Evolutionary conservation across 495 filamentous ascomycete species (phyloP), one percentile per base, ranked within the genome.

Genomic region (Hapsidospora chrysogenum): DNA sequence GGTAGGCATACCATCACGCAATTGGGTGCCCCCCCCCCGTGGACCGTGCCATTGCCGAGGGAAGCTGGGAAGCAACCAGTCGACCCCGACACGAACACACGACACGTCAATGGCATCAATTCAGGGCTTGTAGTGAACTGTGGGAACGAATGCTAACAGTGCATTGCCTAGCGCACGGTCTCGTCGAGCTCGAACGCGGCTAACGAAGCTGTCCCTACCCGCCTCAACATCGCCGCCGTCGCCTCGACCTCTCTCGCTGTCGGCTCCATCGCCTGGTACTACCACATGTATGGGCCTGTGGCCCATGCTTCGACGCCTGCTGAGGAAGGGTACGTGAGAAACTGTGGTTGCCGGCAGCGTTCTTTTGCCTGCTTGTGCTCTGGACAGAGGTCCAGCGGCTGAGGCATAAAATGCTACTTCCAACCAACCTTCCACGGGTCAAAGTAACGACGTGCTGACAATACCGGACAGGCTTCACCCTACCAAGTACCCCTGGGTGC

Each of bases 401-500:
- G 15, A 36, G 26, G 21, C 10, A 40, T 33, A 45, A 29, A 36
- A 15, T 36, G 18, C 31, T 33, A 14, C 9, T 1, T 21, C 31
- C 1, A 14, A n/a, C n/a, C n/a, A n/a, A n/a, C 31, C 9, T 11
- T 26, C 18, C 18, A 8, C 6, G 8, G n/a, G 9, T 22, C 9
- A 30, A 19, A 30, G 14, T 36, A 42, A 43, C 51, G 53, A 22
- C 55, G 43, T 39, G 39, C 41, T 48, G 37, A 54, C 36, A 29
- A 29, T 40, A 47, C 30, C 31, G 29, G 38, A 40, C 51, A 97
- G 89, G 57, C 70, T 99, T 40, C 92, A 99, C 57, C 58, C 92
- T 39, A 75, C 85, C 35, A 60, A 76, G 47, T 96, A 96, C 59
- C 92, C 92, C 37, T 99, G 92, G 92, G 87, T 83, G 47, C 92